These are phyloP conservation scores for Populus euphratica DNA, from an alignment of 345 rosid genomes.

Conservation along the genomic window DNA sequence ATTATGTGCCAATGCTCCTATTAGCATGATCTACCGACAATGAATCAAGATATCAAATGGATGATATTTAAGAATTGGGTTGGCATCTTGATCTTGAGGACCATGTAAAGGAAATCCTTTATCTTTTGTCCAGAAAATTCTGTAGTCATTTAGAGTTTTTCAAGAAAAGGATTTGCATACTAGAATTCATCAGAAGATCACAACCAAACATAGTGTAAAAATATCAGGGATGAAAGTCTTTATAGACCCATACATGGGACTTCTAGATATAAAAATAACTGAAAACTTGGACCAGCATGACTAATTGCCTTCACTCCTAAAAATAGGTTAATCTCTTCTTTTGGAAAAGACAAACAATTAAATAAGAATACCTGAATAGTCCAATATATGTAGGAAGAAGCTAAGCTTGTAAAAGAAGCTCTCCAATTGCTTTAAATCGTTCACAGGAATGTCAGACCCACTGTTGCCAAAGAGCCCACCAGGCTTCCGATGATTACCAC, in stretches of 20 bases:
- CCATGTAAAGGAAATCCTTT: neutral
- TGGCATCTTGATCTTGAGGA: neutral
- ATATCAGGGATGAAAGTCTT: neutral
- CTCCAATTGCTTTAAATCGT: constrained; percentile 90
- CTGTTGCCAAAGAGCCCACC: constrained; percentile 97
- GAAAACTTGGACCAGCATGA: neutral
- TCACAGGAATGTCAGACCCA: constrained; percentile 95
- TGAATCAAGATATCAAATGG: neutral
- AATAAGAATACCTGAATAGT: constrained; percentile 64
- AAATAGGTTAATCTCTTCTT: neutral
- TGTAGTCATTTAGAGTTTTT: neutral
- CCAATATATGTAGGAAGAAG: constrained; percentile 94
- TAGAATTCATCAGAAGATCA: neutral
- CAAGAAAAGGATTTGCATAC: neutral
- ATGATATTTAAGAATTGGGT: neutral
- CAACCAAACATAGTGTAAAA: neutral
- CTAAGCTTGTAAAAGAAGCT: constrained; percentile 96
- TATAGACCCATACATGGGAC: neutral
- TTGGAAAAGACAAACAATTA: neutral
- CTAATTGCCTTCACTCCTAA: neutral
- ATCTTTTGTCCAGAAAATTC: neutral
- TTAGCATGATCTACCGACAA: neutral
- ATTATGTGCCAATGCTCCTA: neutral
- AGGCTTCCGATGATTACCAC: constrained; percentile 96
- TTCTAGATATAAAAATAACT: neutral